These are phyloP conservation scores for Phialophora tarda DNA, from an alignment of 2,329 filamentous ascomycete genomes.

Conservation along the genomic window DNA sequence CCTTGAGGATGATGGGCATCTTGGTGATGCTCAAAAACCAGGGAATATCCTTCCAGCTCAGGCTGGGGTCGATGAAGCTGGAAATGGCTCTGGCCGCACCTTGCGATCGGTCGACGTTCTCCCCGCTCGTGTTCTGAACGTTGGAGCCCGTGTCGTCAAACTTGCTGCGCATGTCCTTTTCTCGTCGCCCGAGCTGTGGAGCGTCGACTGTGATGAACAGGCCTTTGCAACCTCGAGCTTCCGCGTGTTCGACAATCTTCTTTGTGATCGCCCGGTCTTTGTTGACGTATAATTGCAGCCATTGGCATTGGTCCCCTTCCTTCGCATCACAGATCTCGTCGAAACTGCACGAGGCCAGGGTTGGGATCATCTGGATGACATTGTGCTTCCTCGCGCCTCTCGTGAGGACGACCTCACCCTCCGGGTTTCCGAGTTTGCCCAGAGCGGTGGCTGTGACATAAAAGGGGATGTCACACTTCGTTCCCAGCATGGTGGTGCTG, in stretches of 20 bases:
- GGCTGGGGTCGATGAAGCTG: slow-evolving; percentile 92
- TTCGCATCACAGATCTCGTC: slow-evolving; percentile 93
- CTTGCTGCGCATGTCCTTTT: slow-evolving; percentile 97
- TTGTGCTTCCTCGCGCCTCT: slow-evolving; percentile 82
- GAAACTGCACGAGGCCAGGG: slow-evolving; percentile 93
- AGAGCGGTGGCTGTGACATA: slow-evolving; percentile 96
- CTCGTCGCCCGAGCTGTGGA: slow-evolving; percentile 88
- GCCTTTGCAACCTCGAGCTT: slow-evolving; percentile 87
- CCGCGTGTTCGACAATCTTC: slow-evolving; percentile 88
- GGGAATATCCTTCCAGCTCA: slow-evolving; percentile 91
- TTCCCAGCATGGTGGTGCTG: slow-evolving; percentile 91
- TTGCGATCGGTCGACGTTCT: slow-evolving; percentile 81
- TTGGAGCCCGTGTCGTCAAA: slow-evolving; percentile 82
- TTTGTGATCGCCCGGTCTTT: slow-evolving; percentile 90
- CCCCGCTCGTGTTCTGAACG: slow-evolving; percentile 72
- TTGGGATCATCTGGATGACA: slow-evolving; percentile 98
- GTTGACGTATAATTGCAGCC: slow-evolving; percentile 98
- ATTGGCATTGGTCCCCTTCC: slow-evolving; percentile 81
- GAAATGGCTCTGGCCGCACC: slow-evolving; percentile 94
- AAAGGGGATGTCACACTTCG: slow-evolving; percentile 82
- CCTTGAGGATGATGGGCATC: slow-evolving; percentile 96
- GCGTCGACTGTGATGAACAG: slow-evolving; percentile 99
- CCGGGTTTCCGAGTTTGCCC: slow-evolving; percentile 90
- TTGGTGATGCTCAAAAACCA: slow-evolving; percentile 91
- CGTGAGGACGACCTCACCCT: slow-evolving; percentile 88